A percentile compares a stretch with the other conserved stretches of the same genome.
Evolutionary conservation across 1,284 basidiomycete genomes (phyloP).

Genomic region (Fomitopsis betulina): DNA sequence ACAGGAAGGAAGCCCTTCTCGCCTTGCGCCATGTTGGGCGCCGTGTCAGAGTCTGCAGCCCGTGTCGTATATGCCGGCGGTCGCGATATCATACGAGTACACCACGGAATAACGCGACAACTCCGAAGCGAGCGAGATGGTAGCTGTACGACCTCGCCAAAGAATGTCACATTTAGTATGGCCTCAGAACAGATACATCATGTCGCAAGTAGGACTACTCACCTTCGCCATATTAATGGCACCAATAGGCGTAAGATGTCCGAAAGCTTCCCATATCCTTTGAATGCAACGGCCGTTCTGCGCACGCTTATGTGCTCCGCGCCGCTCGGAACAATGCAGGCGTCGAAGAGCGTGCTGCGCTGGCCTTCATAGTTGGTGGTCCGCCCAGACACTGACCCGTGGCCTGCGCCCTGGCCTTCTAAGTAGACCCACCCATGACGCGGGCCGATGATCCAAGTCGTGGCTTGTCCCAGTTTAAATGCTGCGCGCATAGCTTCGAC

Average conservation of each 20-base stretch:
- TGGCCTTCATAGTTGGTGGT: slow-evolving; percentile 75
- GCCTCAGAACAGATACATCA: background rate
- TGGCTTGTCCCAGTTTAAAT: slow-evolving; percentile 47
- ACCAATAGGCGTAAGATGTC: slow-evolving; percentile 76
- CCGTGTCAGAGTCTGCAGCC: slow-evolving; percentile 34
- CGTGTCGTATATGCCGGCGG: slow-evolving; percentile 44
- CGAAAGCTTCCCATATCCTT: slow-evolving; percentile 75
- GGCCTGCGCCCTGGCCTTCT: slow-evolving; percentile 30
- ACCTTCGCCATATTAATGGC: slow-evolving; percentile 71
- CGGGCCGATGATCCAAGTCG: slow-evolving; percentile 66
- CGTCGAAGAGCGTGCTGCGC: slow-evolving; percentile 78
- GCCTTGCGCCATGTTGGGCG: slow-evolving; percentile 37
- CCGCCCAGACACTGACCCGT: slow-evolving; percentile 39
- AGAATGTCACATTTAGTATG: slow-evolving; percentile 41
- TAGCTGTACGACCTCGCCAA: slow-evolving; percentile 42
- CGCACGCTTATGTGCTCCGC: slow-evolving; percentile 45
- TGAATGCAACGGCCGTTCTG: slow-evolving; percentile 58
- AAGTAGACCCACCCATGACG: slow-evolving; percentile 56
- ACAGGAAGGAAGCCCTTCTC: slow-evolving; percentile 52
- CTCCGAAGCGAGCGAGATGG: slow-evolving; percentile 34
- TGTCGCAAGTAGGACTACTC: slow-evolving; percentile 9
- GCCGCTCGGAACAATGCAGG: slow-evolving; percentile 69
- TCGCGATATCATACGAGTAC: slow-evolving; percentile 58
- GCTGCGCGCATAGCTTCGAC: slow-evolving; percentile 54
- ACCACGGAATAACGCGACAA: slow-evolving; percentile 36